Conservation (phyloP, 2,329 filamentous ascomycete species). For the Phoma herbarum region DNA sequence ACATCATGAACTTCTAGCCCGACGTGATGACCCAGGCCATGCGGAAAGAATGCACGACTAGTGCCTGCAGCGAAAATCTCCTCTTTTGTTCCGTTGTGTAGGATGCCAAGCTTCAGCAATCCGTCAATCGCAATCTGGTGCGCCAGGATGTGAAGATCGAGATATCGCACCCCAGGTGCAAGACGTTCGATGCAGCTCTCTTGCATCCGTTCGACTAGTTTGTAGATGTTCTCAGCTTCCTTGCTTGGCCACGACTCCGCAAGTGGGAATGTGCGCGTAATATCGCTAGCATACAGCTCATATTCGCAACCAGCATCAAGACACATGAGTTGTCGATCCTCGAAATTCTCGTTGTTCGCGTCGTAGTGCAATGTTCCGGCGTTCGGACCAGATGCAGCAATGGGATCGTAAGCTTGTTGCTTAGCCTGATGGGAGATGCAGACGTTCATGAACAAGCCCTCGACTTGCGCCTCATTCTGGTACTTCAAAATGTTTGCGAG, state of each 20-base stretch:
- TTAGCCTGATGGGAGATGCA: constrained; percentile 79
- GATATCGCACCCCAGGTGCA: constrained; percentile 73
- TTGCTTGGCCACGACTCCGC: constrained; percentile 71
- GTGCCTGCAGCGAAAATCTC: constrained; percentile 81
- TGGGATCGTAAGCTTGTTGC: constrained; percentile 85
- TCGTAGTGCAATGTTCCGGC: constrained; percentile 88
- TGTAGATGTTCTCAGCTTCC: constrained; percentile 77
- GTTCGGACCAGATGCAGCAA: constrained; percentile 84
- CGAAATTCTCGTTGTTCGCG: constrained; percentile 77
- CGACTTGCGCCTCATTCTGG: constrained; percentile 81
- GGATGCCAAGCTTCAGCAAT: constrained; percentile 74
- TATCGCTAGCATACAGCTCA: constrained; percentile 84
- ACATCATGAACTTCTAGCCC: constrained; percentile 91
- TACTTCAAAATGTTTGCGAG: constrained; percentile 70
- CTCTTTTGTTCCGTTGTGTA: constrained; percentile 69
- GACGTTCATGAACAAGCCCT: constrained; percentile 76
- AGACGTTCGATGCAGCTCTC: constrained; percentile 73
- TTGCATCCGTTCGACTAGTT: constrained; percentile 84
- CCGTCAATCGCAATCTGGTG: constrained; percentile 76
- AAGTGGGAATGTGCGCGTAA: constrained; percentile 88
- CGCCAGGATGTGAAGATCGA: constrained; percentile 76
- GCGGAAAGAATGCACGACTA: constrained; percentile 91
- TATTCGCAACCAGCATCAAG: constrained; percentile 91
- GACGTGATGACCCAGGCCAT: constrained; percentile 89
- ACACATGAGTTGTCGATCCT: constrained; percentile 75